These are phyloP conservation scores for Solanum hybrid DNA, from an alignment of 305 asterid species.

Conservation along the genomic window DNA sequence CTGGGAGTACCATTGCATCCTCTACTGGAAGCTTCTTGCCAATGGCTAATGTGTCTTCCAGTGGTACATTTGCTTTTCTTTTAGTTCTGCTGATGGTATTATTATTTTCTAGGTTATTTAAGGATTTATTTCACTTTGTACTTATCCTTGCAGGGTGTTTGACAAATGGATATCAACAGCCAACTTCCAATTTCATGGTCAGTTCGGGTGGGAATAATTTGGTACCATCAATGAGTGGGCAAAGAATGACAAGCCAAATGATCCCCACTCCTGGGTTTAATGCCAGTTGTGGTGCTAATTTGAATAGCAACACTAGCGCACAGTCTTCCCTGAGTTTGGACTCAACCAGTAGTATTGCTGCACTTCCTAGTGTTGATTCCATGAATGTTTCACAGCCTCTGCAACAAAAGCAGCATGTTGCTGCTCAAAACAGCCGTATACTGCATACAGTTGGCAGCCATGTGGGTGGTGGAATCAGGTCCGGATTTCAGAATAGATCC, in stretches of 20 bases:
- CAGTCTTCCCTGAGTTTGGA: constrained; percentile 51
- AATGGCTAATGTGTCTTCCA: constrained; percentile 45
- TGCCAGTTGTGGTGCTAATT: constrained; percentile 20
- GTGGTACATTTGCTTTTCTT: constrained; percentile 45
- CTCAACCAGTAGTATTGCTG: constrained; percentile 43
- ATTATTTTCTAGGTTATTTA: neutral
- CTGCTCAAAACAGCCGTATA: constrained; percentile 75
- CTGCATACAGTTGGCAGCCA: constrained; percentile 81
- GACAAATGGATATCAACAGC: constrained; percentile 58
- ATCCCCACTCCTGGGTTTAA: constrained; percentile 89
- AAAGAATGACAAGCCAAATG: constrained; percentile 82
- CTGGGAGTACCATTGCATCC: constrained; percentile 33
- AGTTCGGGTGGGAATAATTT: constrained; percentile 56
- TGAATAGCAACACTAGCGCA: constrained; percentile 34
- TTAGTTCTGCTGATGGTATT: constrained; percentile 43
- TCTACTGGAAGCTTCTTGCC: constrained; percentile 56
- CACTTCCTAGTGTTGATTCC: constrained; percentile 53
- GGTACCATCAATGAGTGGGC: constrained; percentile 50
- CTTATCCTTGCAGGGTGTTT: constrained; percentile 48
- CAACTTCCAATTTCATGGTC: constrained; percentile 43
- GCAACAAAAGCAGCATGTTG: constrained; percentile 75
- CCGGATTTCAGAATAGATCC: constrained; percentile 74
- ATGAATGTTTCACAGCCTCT: constrained; percentile 45
- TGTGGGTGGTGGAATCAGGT: constrained; percentile 70
- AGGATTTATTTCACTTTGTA: neutral